Percentiles rank a stretch among this genome's conserved stretches.
Conservation (phyloP, 768 basidiomycete species). For the Pisolithus tinctorius region DNA sequence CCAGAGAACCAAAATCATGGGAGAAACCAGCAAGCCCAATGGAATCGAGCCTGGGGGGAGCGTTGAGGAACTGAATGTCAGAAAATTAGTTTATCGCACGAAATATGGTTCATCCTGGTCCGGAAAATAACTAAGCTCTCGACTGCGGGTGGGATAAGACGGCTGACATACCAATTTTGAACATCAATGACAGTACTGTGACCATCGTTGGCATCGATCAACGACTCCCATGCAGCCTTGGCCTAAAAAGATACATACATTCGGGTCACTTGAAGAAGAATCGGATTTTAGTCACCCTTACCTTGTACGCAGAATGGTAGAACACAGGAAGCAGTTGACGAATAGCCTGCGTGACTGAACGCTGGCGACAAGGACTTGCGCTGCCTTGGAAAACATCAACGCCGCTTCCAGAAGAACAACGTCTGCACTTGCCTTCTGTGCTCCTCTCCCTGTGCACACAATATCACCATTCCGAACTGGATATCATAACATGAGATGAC, state of each 20-base stretch:
- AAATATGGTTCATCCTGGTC: slow-evolving; percentile 5
- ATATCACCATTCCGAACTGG: slow-evolving; percentile 31
- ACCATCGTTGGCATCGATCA: not conserved
- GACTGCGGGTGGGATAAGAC: not conserved
- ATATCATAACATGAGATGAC: not conserved
- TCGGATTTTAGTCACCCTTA: not conserved
- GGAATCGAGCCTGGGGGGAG: slow-evolving; percentile 30
- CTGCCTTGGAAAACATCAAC: slow-evolving; percentile 9
- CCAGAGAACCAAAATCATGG: slow-evolving; percentile 37
- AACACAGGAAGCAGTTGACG: slow-evolving; percentile 18
- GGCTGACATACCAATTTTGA: slow-evolving; percentile 3
- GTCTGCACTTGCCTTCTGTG: slow-evolving; percentile 31
- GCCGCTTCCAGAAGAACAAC: not conserved
- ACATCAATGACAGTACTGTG: slow-evolving; percentile 3
- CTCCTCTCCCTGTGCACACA: slow-evolving; percentile 36
- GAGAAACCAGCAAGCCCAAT: slow-evolving; percentile 20
- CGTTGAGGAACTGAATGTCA: not conserved
- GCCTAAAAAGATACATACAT: slow-evolving; percentile 2
- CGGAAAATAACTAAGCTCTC: not conserved
- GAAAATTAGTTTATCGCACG: not conserved
- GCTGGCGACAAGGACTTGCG: slow-evolving; percentile 11
- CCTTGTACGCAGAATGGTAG: slow-evolving; percentile 15
- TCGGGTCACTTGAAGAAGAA: not conserved
- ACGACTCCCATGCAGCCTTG: slow-evolving; percentile 11
- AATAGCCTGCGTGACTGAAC: slow-evolving; percentile 13